Base-by-base conservation (phyloP, 2,329 filamentous ascomycete genomes). In the Colletotrichum sansevieriae region DNA sequence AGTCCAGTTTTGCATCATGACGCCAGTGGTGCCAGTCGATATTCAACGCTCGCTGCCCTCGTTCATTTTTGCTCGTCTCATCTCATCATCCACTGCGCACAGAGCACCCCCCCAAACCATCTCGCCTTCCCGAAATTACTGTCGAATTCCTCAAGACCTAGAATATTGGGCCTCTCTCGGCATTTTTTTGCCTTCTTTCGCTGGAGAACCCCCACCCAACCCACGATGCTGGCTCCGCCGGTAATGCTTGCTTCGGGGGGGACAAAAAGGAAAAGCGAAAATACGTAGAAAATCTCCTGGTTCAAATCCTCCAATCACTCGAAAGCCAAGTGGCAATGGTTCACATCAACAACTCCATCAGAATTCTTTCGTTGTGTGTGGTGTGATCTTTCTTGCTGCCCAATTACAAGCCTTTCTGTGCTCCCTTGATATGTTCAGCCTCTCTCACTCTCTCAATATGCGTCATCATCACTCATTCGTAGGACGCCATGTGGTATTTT, bases 401-500 rank as follows among this genome's bases (percentile, higher is more conserved):
- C 66, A 66, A 46, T 39, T 69, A 68, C 55, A 66, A 69, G 66
- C 62, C 60, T 33, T 58, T 52, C 25, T 63, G 54, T 37, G 62
- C 65, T 68, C 55, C 49, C 55, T 46, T 69, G 66, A 69, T 66
- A 68, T 65, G 49, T 66, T 65, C 54, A 59, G 39, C 47, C 37
- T 61, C 62, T 52, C 29, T 15, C 2, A 9, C 37, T 39, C 37
- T 39, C 37, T 33, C 56, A 51, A 39, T 49, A 43, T 39, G 62
- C 66, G 62, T 66, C 66, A 37, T 66, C 66, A 61, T 69, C 49
- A 66, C 66, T 69, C 51, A 57, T 57, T 65, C 49, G 49, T 65
- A 66, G 44, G 66, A 66, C 62, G 66, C 66, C 37, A 37, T 43
- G 41, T 68, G 63, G 62, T 68, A 65, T 69, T 69, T 69, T 69